A percentile compares a stretch with the other conserved stretches of the same genome.
Conservation (phyloP, 2,329 filamentous ascomycete species). For the Apiospora kogelbergensis region DNA sequence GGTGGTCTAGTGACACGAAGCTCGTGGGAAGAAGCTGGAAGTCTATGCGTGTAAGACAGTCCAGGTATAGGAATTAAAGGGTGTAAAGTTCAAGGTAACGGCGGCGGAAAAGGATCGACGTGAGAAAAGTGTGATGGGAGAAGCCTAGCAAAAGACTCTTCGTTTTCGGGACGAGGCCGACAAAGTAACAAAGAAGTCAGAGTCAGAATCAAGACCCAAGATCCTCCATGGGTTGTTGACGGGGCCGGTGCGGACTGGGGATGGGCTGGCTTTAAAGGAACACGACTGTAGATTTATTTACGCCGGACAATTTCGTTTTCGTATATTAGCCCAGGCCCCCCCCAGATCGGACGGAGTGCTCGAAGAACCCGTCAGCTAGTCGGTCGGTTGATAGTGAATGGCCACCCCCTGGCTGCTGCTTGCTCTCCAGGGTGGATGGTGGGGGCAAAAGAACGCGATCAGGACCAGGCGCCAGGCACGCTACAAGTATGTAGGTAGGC, state of each 20-base stretch:
- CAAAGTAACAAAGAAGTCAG: neutral
- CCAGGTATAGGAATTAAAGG: neutral
- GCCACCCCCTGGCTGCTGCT: neutral
- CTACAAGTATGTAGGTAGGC: neutral
- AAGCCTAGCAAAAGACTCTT: neutral
- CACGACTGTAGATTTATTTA: neutral
- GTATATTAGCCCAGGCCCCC: neutral
- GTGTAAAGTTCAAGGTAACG: neutral
- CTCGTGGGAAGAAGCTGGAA: neutral
- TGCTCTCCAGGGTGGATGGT: neutral
- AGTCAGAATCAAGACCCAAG: neutral
- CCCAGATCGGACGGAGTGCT: neutral
- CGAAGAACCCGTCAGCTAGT: neutral
- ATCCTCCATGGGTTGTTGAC: neutral
- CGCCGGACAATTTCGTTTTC: conserved; percentile 3
- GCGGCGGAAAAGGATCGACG: neutral
- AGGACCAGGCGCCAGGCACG: neutral
- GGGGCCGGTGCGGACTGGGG: neutral
- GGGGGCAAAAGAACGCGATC: neutral
- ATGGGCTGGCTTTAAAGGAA: neutral
- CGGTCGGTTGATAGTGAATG: neutral
- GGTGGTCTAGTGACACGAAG: neutral
- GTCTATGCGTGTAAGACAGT: neutral
- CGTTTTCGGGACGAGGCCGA: neutral
- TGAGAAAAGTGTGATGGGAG: neutral